These are phyloP conservation scores for Xylariaceae sp. DNA, from an alignment of 2,329 filamentous ascomycete species.

Conservation along the genomic window DNA sequence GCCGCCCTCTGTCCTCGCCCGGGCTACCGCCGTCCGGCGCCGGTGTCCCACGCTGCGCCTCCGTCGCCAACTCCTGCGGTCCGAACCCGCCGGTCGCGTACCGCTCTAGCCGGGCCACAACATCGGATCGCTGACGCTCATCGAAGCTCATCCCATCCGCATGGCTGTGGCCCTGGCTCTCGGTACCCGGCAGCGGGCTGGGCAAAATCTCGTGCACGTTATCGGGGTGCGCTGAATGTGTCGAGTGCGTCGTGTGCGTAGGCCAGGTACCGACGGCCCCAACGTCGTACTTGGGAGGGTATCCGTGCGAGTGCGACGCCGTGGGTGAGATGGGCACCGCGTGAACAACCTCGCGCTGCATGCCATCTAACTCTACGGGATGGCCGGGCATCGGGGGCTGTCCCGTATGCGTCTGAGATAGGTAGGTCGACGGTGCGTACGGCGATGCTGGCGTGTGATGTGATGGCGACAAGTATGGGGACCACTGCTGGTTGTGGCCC, in stretches of 20 bases:
- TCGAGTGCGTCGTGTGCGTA: neutral
- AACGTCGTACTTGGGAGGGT: neutral
- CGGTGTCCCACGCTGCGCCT: slow-evolving; percentile 1
- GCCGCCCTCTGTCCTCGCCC: neutral
- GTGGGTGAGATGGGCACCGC: neutral
- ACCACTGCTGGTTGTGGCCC: neutral
- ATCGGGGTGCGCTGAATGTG: neutral
- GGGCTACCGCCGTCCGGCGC: neutral
- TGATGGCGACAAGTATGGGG: neutral
- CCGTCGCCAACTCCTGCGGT: slow-evolving; percentile 4
- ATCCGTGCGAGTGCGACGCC: neutral
- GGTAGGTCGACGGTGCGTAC: neutral
- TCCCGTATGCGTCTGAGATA: neutral
- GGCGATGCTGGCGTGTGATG: neutral
- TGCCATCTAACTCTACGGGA: neutral
- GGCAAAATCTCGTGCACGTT: no score
- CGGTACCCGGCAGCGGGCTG: neutral
- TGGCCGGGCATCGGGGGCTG: neutral
- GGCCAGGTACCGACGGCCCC: neutral
- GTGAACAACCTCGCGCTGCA: neutral
- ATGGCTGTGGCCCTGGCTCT: neutral
- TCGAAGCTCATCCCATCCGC: neutral
- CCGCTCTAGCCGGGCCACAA: neutral
- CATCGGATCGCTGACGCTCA: neutral
- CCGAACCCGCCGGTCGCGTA: slow-evolving; percentile 5